Evolutionary conservation across 192 early-diverging fungal genomes (phyloP), one percentile per base, ranked within the genome.

Genomic region (Radiomyces spectabilis): DNA sequence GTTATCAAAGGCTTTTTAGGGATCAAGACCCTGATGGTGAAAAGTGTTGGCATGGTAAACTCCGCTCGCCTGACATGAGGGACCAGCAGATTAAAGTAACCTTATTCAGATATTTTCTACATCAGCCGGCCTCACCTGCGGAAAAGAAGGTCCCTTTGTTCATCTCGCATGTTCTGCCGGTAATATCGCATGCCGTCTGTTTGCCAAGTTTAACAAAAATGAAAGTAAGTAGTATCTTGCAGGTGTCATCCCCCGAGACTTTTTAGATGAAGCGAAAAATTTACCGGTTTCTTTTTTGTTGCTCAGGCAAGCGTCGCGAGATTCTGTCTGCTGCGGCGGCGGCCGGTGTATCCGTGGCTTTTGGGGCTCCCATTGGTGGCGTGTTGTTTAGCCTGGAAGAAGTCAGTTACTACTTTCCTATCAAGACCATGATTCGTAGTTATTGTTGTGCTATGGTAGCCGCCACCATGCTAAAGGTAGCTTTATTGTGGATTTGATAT

Each of bases 301-400:
- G 8, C 32, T 32, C 21, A 76, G 91, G 86, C 34, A 91, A 93
- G 55, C 87, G 86, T 45, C 80, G 95, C 40, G 95, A 98, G 67
- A 91, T 97, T 40, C 65, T 98, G 45, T 94, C 92, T 2, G 95
- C 94, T 9, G 81, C 92, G 0, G 84, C 92, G 2, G 92, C 93
- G 8, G 90, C 94, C 2, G 95, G 95, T 35, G 87, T 98, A 7
- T 85, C 90, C 24, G 91, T 94, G 18, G 95, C 95, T 0, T 98
- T 98, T 71, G 95, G 94, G 21, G 90, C 94, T 1, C 95, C 95
- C 0, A 94, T 98, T 55, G 95, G 95, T 33, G 95, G 94, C 3
- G 94, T 97, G 12, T 70, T 97, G 47, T 95, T 96, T 59, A 88
- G 88, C 25, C 71, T 98, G 18, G 95, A 98, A 59, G 92, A 94